phyloP scores from a whole-genome alignment of 352 stramenopile genomes.

The Pythium sukuiense region DNA sequence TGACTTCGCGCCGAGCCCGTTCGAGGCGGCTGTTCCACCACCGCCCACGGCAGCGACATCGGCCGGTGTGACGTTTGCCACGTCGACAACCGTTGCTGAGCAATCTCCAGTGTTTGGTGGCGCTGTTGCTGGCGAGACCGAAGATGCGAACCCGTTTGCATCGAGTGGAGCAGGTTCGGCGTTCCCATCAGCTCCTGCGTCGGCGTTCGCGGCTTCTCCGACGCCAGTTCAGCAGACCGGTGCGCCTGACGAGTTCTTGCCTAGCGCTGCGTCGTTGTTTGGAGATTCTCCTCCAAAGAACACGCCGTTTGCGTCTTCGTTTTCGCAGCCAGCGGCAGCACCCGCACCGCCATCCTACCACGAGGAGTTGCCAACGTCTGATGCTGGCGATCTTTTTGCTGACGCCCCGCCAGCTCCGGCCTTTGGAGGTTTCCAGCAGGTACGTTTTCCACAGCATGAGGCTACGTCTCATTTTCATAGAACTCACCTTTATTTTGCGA shows the following conservation, averaged over 20 bases:
- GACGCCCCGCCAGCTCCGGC: conserved; percentile 35
- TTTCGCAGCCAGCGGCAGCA: conserved; percentile 11
- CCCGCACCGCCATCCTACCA: neutral
- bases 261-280: conserved; percentile 64
- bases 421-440: conserved; percentile 30
- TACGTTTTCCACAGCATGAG: neutral
- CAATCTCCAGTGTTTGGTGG: conserved; percentile 2
- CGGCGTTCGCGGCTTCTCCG: conserved; percentile 3
- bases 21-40: neutral
- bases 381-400: conserved; percentile 62
- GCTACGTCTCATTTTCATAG: too few species aligned
- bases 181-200: conserved; percentile 30
- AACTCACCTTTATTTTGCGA: conserved; percentile 14
- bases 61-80: neutral
- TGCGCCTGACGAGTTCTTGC: conserved; percentile 25
- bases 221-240: neutral
- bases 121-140: conserved; percentile 6
- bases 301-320: conserved; percentile 50
- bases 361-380: conserved; percentile 52
- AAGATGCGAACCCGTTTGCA: conserved; percentile 48
- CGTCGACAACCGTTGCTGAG: neutral
- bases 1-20: neutral
- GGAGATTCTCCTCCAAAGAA: conserved; percentile 49
- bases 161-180: conserved; percentile 30
- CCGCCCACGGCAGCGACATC: neutral